These are phyloP conservation scores for Leccinellum luteum DNA, from an alignment of 768 basidiomycete species.

Conservation along the genomic window DNA sequence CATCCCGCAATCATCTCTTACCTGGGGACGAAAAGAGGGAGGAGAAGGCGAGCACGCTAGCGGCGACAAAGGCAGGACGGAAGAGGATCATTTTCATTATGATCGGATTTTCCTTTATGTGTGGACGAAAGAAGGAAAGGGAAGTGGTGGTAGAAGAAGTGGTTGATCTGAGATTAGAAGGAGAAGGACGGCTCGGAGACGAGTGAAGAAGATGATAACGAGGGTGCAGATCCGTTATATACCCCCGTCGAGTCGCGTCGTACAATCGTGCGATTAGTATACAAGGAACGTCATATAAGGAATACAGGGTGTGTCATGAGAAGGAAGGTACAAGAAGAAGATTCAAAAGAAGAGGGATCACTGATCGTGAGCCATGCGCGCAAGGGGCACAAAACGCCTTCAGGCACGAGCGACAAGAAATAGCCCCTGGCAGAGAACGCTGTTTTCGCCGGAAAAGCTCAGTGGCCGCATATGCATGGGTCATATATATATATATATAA, in stretches of 20 bases:
- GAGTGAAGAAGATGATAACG: not conserved
- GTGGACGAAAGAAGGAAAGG: not conserved
- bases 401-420: not conserved
- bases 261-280: not conserved
- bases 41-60: conserved; percentile 2
- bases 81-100: conserved; percentile 23
- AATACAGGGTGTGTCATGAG: not conserved
- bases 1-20: not conserved
- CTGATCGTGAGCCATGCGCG: not conserved
- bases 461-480: too few species aligned
- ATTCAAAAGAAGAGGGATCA: not conserved
- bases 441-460: too few species aligned
- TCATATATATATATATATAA: too few species aligned
- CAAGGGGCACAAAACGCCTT: not conserved
- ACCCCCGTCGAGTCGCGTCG: not conserved
- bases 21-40: conserved; percentile 15
- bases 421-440: too few species aligned
- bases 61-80: conserved; percentile 18
- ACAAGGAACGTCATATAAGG: conserved; percentile 22
- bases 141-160: not conserved
- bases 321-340: not conserved
- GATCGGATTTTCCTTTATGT: not conserved
- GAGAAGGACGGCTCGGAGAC: conserved; percentile 14
- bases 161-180: not conserved
- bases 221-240: not conserved